These are phyloP conservation scores for Coniochaeta sp. DNA, from an alignment of 2,329 filamentous ascomycete species.

Conservation along the genomic window DNA sequence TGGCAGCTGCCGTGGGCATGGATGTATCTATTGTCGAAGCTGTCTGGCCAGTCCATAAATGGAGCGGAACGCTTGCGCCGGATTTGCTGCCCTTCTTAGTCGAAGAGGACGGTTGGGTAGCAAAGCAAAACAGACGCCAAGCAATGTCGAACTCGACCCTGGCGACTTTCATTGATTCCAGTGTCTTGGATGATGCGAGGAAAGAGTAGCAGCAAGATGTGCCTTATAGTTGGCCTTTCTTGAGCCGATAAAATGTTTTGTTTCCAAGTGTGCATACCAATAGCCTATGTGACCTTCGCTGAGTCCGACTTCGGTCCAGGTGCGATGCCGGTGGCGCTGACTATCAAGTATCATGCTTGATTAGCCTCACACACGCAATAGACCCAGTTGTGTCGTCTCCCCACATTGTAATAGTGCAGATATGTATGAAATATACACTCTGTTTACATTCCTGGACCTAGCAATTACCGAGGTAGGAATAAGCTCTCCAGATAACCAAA, in stretches of 20 bases:
- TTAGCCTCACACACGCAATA: no score
- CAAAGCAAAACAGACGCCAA: conserved; percentile 7
- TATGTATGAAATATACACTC: no score
- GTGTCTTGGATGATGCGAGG: conserved; percentile 11
- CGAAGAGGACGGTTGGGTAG: conserved; percentile 19
- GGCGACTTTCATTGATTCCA: conserved; percentile 13
- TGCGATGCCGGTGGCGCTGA: no score
- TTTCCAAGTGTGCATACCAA: no score
- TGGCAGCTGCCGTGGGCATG: conserved; percentile 16
- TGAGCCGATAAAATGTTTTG: no score
- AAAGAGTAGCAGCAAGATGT: neutral
- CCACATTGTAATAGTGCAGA: no score
- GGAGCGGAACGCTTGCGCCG: conserved; percentile 16
- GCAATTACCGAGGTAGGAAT: neutral
- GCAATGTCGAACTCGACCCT: conserved; percentile 12
- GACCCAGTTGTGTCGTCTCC: no score
- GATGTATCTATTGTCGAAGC: conserved; percentile 14
- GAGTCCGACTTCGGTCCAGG: no score
- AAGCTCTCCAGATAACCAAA: neutral
- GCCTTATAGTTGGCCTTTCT: no score
- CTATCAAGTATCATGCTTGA: no score
- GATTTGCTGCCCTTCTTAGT: conserved; percentile 19
- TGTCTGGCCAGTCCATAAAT: conserved; percentile 20
- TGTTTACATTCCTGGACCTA: neutral
- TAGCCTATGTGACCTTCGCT: no score